Evolutionary conservation across 495 filamentous ascomycete genomes (phyloP).

Genomic region (Talaromyces wortmannii): DNA sequence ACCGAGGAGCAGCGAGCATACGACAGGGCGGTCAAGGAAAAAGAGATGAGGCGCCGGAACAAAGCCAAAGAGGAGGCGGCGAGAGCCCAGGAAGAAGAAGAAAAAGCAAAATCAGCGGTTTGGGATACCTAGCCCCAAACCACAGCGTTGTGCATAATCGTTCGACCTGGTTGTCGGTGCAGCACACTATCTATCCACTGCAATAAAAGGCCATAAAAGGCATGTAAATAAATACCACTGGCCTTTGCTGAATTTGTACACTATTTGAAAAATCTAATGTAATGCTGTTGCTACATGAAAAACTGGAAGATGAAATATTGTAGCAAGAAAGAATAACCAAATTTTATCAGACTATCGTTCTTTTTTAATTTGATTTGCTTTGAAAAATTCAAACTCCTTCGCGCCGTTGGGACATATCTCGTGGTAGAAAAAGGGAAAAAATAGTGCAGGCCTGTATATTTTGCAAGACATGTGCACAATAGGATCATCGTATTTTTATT

Average conservation of each 20-base stretch:
- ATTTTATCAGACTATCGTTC: neutral
- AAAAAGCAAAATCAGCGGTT: constrained; percentile 64
- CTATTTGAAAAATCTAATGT: neutral
- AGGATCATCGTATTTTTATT: neutral
- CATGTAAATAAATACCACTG: neutral
- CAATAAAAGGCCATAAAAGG: too few species aligned
- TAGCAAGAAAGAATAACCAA: too few species aligned
- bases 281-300: neutral
- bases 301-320: too few species aligned
- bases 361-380: neutral
- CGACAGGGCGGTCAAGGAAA: constrained; percentile 75
- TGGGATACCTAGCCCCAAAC: constrained; percentile 64
- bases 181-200: constrained; percentile 9
- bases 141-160: too few species aligned
- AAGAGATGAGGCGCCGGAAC: constrained; percentile 73
- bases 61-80: constrained; percentile 60
- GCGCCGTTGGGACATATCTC: neutral
- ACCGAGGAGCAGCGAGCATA: constrained; percentile 89
- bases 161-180: too few species aligned
- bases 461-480: too few species aligned
- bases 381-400: too few species aligned
- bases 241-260: neutral
- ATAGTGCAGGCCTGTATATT: too few species aligned
- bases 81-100: constrained; percentile 58
- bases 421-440: neutral